Conservation (phyloP, 1,139 yeast genomes). For the Candida sp. region DNA sequence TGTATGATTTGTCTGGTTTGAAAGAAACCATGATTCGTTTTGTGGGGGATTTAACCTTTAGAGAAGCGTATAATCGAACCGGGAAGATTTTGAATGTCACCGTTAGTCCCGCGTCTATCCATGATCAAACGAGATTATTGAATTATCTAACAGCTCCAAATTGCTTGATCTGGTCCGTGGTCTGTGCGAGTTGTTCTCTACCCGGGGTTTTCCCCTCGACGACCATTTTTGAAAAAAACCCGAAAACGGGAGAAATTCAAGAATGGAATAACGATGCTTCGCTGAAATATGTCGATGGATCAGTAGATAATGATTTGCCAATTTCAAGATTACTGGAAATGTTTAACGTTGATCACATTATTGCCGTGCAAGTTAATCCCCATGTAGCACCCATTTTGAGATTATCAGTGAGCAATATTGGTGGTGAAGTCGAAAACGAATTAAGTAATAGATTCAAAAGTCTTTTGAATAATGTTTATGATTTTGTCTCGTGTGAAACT, state of each 20-base stretch:
- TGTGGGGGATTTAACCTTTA: conserved; percentile 82
- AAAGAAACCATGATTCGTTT: conserved; percentile 71
- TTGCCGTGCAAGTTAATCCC: conserved; percentile 96
- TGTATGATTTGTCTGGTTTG: conserved; percentile 77
- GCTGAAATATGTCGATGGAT: conserved; percentile 88
- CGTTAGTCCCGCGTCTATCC: conserved; percentile 56
- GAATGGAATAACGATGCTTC: conserved; percentile 84
- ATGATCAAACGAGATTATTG: conserved; percentile 52
- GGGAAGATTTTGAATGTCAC: conserved; percentile 57
- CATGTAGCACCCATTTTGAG: conserved; percentile 88
- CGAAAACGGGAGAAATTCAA: conserved; percentile 60
- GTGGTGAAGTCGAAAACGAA: conserved; percentile 67
- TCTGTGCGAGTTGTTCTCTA: conserved; percentile 92
- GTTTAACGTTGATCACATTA: conserved; percentile 95
- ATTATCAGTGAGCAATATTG: conserved; percentile 62
- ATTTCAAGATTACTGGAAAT: conserved; percentile 86
- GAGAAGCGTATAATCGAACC: conserved; percentile 58
- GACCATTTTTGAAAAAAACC: conserved; percentile 79
- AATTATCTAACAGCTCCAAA: conserved; percentile 49
- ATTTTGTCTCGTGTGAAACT: conserved; percentile 63
- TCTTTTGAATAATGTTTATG: conserved; percentile 54
- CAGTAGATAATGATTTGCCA: conserved; percentile 93
- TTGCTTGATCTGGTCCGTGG: conserved; percentile 74
- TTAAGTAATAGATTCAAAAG: conserved; percentile 53
- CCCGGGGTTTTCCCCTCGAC: conserved; percentile 91